phyloP scores from a whole-genome alignment of 371 early-diverging fungal species.

The Mortierella sp. region DNA sequence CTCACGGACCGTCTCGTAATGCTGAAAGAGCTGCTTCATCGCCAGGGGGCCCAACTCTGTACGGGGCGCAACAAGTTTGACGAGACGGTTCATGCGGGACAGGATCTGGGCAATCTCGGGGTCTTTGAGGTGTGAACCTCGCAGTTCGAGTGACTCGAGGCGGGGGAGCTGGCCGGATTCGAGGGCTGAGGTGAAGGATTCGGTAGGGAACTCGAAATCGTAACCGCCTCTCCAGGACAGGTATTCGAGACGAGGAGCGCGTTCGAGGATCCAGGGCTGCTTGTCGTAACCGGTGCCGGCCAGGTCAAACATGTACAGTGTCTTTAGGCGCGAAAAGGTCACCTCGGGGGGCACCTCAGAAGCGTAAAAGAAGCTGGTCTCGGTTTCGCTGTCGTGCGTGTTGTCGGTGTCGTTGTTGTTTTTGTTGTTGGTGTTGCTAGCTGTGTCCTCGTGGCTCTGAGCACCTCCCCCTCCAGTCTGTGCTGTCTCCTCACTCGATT shows the following conservation, averaged over 20 bases:
- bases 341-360: not conserved
- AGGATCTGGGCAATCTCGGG: not conserved
- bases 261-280: slow-evolving; percentile 6
- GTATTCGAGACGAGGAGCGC: not conserved
- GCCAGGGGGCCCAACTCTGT: not conserved
- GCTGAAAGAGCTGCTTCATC: slow-evolving; percentile 1
- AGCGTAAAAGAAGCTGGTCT: not conserved
- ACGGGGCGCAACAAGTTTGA: not conserved
- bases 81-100: not conserved
- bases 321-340: not conserved
- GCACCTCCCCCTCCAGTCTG: not conserved
- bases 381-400: no score
- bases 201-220: not conserved
- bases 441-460: not conserved
- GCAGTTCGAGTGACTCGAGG: not conserved
- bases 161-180: not conserved
- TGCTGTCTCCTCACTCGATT: not conserved
- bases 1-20: slow-evolving; percentile 10
- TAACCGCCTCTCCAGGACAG: not conserved
- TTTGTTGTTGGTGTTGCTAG: not conserved
- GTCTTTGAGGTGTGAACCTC: not conserved
- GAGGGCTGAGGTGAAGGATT: not conserved
- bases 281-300: not conserved
- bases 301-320: not conserved
- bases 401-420: not conserved